Conservation (phyloP, 805 yeast genomes). For the Saccharomyces eubayanus region DNA sequence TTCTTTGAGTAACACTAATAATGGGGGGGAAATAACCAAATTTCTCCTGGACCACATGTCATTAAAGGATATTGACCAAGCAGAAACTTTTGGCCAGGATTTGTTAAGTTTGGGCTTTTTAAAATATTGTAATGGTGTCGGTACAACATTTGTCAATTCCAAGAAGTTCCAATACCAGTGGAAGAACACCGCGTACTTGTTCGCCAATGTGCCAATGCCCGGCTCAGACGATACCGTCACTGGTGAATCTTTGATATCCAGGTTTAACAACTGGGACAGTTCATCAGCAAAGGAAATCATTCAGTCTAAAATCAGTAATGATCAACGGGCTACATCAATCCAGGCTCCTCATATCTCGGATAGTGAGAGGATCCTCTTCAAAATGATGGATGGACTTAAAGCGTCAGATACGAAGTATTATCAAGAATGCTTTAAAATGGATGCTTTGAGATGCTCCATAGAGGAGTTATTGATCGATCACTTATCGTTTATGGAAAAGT, state of each 20-base stretch:
- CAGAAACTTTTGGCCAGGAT: constrained; percentile 70
- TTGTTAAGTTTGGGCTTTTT: constrained; percentile 53
- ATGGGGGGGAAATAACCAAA: constrained; percentile 28
- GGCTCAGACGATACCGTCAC: not conserved
- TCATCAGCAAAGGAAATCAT: not conserved
- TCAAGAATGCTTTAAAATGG: constrained; percentile 49
- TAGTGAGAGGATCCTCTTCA: constrained; percentile 40
- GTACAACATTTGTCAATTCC: constrained; percentile 67
- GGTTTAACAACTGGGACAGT: not conserved
- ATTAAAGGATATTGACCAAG: constrained; percentile 40
- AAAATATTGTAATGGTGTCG: constrained; percentile 46
- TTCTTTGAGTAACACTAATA: constrained; percentile 26
- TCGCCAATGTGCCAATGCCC: constrained; percentile 34
- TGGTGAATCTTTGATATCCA: not conserved
- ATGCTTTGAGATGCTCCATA: constrained; percentile 57
- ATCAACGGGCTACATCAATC: not conserved
- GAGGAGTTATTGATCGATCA: constrained; percentile 71
- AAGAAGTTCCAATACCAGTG: constrained; percentile 73
- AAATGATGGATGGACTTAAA: constrained; percentile 49
- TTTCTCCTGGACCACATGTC: constrained; percentile 24
- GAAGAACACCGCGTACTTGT: constrained; percentile 59
- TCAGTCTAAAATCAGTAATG: not conserved
- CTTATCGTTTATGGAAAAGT: constrained; percentile 66
- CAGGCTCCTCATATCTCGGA: constrained; percentile 17
- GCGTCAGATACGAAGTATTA: constrained; percentile 50